A percentile compares a stretch with the other conserved stretches of the same genome.
These are phyloP conservation scores for Saturnispora sekii DNA, from an alignment of 805 yeast genomes.

Conservation along the genomic window DNA sequence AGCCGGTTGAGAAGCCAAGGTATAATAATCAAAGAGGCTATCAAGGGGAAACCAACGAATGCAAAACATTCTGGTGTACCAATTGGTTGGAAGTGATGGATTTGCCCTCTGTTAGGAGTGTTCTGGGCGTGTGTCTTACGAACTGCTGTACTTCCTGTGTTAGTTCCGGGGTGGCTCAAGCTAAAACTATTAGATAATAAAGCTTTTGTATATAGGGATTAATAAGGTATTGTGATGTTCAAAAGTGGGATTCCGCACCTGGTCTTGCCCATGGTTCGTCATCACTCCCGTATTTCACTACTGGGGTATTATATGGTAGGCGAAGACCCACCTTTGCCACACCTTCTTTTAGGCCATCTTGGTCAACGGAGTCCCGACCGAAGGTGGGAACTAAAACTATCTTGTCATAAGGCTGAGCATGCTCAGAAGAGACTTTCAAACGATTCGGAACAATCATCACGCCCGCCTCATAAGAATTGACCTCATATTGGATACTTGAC, in stretches of 20 bases:
- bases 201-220: not conserved
- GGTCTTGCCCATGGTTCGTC: slow-evolving; percentile 45
- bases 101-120: slow-evolving; percentile 4
- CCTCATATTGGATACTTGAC: slow-evolving; percentile 23
- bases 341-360: not conserved
- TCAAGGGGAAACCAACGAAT: slow-evolving; percentile 22
- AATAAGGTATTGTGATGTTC: not conserved
- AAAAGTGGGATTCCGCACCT: slow-evolving; percentile 7
- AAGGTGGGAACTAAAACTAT: slow-evolving; percentile 33
- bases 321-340: slow-evolving; percentile 28
- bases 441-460: slow-evolving; percentile 32
- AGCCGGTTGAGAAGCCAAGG: slow-evolving; percentile 5
- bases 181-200: slow-evolving; percentile 1
- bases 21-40: slow-evolving; percentile 16
- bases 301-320: slow-evolving; percentile 48
- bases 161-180: slow-evolving; percentile 6
- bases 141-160: slow-evolving; percentile 8
- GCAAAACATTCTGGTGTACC: slow-evolving; percentile 22
- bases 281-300: slow-evolving; percentile 26
- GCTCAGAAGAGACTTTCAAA: too few relatives aligned
- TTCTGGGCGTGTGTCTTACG: not conserved
- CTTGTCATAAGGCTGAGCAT: slow-evolving; percentile 12
- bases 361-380: slow-evolving; percentile 26
- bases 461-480: slow-evolving; percentile 46
- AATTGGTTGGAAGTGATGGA: slow-evolving; percentile 12